These are phyloP conservation scores for Diphasiastrum complanatum DNA, from an alignment of 83 land plant genomes.

Conservation along the genomic window DNA sequence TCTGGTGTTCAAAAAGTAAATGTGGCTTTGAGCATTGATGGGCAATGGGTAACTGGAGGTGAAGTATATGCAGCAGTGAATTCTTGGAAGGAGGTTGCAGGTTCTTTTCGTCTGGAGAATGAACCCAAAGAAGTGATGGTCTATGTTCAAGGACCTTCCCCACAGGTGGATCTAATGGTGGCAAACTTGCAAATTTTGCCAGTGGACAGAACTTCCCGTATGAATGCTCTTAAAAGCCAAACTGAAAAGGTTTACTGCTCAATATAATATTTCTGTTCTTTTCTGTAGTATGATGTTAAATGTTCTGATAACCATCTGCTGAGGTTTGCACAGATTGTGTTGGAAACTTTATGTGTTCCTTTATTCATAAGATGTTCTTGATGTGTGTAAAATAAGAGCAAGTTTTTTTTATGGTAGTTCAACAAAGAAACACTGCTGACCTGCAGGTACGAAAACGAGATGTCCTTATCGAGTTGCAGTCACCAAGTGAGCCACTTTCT, in stretches of 20 bases:
- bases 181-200: constrained; percentile 83
- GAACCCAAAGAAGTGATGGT: constrained; percentile 63
- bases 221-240: constrained; percentile 47
- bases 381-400: too few relatives aligned
- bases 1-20: constrained; percentile 64
- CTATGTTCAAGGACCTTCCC: constrained; percentile 77
- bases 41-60: constrained; percentile 84
- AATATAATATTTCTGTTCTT: background rate
- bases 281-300: too few relatives aligned
- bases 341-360: too few relatives aligned
- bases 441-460: constrained; percentile 83
- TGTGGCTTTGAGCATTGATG: constrained; percentile 72
- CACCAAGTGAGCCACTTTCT: too few relatives aligned
- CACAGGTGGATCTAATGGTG: constrained; percentile 88
- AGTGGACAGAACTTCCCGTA: constrained; percentile 59
- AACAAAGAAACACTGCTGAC: background rate
- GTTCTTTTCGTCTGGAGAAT: constrained; percentile 86
- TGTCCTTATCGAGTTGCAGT: constrained; percentile 60
- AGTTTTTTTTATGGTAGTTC: background rate
- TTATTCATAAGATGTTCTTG: too few relatives aligned
- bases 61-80: constrained; percentile 52
- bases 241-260: constrained; percentile 62
- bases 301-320: too few relatives aligned
- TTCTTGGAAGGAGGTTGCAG: constrained; percentile 79
- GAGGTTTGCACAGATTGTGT: too few relatives aligned